phyloP scores from a whole-genome alignment of 768 basidiomycete species.

The Russula dissimulans region DNA sequence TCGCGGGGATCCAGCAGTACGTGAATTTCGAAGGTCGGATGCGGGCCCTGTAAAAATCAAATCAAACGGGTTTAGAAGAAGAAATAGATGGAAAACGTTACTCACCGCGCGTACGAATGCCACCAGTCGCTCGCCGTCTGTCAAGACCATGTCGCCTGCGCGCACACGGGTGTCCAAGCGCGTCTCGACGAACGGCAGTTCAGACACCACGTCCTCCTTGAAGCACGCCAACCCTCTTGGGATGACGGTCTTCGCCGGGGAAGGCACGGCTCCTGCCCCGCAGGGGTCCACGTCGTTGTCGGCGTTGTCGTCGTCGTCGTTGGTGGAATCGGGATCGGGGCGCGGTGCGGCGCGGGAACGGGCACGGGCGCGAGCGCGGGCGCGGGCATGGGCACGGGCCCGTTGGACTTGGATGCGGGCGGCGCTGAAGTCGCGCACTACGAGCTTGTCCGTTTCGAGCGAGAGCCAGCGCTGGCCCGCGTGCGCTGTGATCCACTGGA shows the following conservation, averaged over 20 bases:
- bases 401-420: constrained; percentile 3
- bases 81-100: background rate
- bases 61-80: background rate
- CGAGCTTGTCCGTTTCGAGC: background rate
- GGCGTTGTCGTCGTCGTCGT: background rate
- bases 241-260: background rate
- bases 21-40: constrained; percentile 1
- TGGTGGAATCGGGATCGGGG: background rate
- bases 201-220: background rate
- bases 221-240: background rate
- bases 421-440: constrained; percentile 8
- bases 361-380: background rate
- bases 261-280: too few relatives aligned
- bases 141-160: background rate
- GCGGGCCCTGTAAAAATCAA: background rate
- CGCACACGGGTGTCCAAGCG: background rate
- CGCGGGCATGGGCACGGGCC: background rate
- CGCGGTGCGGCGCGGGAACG: background rate
- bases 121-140: constrained; percentile 4
- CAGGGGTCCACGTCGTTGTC: background rate
- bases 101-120: constrained; percentile 1
- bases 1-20: background rate
- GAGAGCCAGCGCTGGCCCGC: constrained; percentile 13
- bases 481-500: constrained; percentile 15
- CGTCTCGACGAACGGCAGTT: constrained; percentile 4